phyloP scores from a whole-genome alignment of 768 basidiomycete genomes.

The Collybia nuda region DNA sequence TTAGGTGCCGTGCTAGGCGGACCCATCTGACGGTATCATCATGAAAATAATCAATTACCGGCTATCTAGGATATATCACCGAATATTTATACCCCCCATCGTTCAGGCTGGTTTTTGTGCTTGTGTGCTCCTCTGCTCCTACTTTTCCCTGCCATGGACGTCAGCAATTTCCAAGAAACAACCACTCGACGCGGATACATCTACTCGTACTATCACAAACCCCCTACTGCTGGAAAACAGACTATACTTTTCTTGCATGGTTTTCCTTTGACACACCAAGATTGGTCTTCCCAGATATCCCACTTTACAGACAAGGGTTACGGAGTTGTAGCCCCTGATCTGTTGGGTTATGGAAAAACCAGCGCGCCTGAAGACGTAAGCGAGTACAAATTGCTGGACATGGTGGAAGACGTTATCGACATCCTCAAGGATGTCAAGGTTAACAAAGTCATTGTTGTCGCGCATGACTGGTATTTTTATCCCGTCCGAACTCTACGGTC shows the following conservation, averaged over 20 bases:
- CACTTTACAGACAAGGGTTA: constrained; percentile 39
- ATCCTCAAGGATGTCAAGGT: constrained; percentile 37
- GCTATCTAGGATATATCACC: no score
- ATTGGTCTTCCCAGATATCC: constrained; percentile 40
- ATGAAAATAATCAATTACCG: no score
- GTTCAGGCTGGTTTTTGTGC: no score
- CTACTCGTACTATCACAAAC: constrained; percentile 26
- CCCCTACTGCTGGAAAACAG: constrained; percentile 24
- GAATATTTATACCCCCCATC: no score
- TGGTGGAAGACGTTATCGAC: constrained; percentile 40
- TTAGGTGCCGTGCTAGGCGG: no score
- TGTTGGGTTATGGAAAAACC: constrained; percentile 53
- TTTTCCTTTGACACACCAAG: constrained; percentile 40
- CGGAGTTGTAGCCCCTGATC: constrained; percentile 47
- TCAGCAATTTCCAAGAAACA: no score
- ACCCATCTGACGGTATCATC: no score
- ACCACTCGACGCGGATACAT: no score
- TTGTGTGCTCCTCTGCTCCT: no score
- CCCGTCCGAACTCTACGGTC: background rate
- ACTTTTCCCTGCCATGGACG: no score
- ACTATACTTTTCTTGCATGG: constrained; percentile 45
- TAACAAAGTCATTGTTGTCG: constrained; percentile 33
- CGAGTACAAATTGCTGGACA: constrained; percentile 29
- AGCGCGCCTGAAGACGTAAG: constrained; percentile 39
- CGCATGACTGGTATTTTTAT: constrained; percentile 40